Evolutionary conservation across 2,329 filamentous ascomycete genomes (phyloP), one percentile per base, ranked within the genome.

Genomic region (Botrytis paeoniae): DNA sequence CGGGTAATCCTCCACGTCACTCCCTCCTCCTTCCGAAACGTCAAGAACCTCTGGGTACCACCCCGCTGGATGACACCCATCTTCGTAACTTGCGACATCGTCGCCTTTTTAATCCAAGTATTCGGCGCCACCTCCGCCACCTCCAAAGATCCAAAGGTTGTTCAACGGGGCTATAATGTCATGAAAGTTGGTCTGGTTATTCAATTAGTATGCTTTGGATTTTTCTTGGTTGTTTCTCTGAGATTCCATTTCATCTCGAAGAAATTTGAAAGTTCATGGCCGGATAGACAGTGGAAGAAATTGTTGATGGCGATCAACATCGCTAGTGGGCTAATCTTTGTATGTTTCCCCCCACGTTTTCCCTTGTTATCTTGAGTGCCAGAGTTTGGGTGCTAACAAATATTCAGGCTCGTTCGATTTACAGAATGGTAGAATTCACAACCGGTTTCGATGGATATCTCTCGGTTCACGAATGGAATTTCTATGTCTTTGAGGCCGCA

Each of bases 341-440:
- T 86, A 78, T 73, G 83, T 80, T 37, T 37, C 20, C 25, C 22
- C 25, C 66, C 18, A 8, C 6, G 4, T 5, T 22, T 12, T 14
- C 25, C 5, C 32, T 16, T 54, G 1, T 4, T 25, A 10, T 6
- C 35, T 29, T 9, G 10, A 29, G n/a, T 18, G 14, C 10, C n/a
- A n/a, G 7, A 25, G 9, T 62, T n/a, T 16, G 48, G 63, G 41
- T 35, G 25, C 54, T 70, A 48, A 70, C 16, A 51, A 0, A 45
- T 37, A 29, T 6, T 7, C 18, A 73, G 65, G 25, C 60, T 73
- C 85, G 86, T 29, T 86, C 85, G 29, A 81, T 87, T 32, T 88
- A 85, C 73, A 83, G 86, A 35, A 83, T 86, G 7, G 81, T 85
- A 63, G 86, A 88, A 75, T 88, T 87, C 73, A 82, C 84, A 0